Evolutionary conservation across 202 grass and related monocot genomes (phyloP).

Genomic region (Cymbopogon flexuosus): DNA sequence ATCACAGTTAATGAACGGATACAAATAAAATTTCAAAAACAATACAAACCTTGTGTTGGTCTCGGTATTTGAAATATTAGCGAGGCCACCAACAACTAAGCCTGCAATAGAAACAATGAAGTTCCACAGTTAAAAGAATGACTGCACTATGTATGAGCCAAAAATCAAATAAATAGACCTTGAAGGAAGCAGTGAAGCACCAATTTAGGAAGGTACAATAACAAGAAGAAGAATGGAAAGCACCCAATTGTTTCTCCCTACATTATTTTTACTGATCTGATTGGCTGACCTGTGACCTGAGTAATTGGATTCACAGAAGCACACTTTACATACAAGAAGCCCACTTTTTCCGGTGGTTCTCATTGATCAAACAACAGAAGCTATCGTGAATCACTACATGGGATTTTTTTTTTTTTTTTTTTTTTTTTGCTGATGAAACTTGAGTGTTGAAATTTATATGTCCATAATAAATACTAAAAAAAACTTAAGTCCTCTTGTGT

Average conservation of each 20-base stretch:
- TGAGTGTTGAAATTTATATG: background rate
- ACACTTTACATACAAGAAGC: conserved; percentile 7
- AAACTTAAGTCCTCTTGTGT: background rate
- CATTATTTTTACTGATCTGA: background rate
- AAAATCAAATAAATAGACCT: background rate
- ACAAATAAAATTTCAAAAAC: conserved; percentile 15
- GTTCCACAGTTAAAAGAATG: conserved; percentile 20
- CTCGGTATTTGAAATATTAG: conserved; percentile 96
- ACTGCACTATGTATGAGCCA: background rate
- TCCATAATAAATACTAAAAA: background rate
- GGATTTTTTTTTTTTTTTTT: background rate
- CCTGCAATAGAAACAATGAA: conserved; percentile 45
- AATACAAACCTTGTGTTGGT: conserved; percentile 71
- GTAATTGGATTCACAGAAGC: background rate
- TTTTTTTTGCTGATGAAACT: background rate
- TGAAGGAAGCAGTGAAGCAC: background rate
- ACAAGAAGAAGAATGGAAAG: conserved; percentile 11
- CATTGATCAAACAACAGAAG: background rate
- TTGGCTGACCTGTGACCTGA: background rate
- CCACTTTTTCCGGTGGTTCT: background rate
- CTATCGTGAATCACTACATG: background rate
- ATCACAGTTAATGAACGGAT: background rate
- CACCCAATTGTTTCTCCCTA: background rate
- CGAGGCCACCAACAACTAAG: conserved; percentile 88
- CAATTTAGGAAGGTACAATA: conserved; percentile 6